A percentile compares a stretch with the other conserved stretches of the same genome.
Evolutionary conservation across 2,329 filamentous ascomycete genomes (phyloP).

Genomic region (Aspergillus alliaceus): DNA sequence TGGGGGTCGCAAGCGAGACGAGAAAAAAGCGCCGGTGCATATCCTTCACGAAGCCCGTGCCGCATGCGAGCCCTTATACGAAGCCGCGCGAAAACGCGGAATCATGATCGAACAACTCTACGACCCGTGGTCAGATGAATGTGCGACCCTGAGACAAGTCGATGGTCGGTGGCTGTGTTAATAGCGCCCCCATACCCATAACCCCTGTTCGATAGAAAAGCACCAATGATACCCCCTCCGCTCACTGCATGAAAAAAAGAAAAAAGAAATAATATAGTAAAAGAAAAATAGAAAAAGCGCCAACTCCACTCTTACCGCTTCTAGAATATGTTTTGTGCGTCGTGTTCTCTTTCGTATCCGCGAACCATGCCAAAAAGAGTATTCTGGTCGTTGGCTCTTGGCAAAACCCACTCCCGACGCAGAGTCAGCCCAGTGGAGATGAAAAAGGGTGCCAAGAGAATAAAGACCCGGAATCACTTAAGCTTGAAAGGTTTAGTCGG

Average conservation of each 20-base stretch:
- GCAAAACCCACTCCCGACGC: too few species aligned
- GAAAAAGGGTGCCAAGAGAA: too few species aligned
- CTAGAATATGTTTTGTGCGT: too few species aligned
- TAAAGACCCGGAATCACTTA: too few species aligned
- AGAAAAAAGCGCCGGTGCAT: conserved; percentile 1
- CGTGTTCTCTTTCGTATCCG: not conserved
- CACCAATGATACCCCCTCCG: not conserved
- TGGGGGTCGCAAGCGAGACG: not conserved
- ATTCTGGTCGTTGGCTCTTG: too few species aligned
- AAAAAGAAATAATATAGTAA: not conserved
- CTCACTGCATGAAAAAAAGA: not conserved
- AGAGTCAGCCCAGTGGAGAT: not conserved
- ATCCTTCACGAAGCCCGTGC: conserved; percentile 13
- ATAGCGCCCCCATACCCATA: not conserved
- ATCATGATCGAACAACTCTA: conserved; percentile 17
- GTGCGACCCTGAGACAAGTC: conserved; percentile 11
- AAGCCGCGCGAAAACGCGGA: conserved; percentile 15
- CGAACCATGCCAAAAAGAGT: not conserved
- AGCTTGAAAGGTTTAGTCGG: not conserved
- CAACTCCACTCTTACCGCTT: not conserved
- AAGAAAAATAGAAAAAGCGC: not conserved
- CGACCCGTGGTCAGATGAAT: conserved; percentile 13
- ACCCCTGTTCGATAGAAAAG: not conserved
- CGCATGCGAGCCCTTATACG: conserved; percentile 21
- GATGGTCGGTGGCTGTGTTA: conserved; percentile 21